A percentile compares a stretch with the other conserved stretches of the same genome.
Evolutionary conservation across 192 early-diverging fungal genomes (phyloP).

Genomic region (Cetraspora pellucida): DNA sequence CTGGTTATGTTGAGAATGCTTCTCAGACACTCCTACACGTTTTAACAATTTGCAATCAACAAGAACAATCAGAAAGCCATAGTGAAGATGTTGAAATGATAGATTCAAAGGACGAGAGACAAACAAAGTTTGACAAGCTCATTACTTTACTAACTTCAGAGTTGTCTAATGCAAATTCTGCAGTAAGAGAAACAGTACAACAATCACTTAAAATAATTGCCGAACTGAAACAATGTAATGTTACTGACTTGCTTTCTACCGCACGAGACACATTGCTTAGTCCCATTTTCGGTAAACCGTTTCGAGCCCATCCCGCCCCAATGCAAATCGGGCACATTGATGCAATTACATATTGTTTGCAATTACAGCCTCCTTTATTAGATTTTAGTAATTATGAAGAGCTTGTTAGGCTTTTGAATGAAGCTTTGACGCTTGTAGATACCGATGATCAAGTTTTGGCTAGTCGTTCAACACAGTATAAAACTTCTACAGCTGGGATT

Average conservation of each 20-base stretch:
- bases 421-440: slow-evolving; percentile 92
- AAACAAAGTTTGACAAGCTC: slow-evolving; percentile 74
- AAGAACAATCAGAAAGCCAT: slow-evolving; percentile 35
- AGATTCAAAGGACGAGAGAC: slow-evolving; percentile 40
- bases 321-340: slow-evolving; percentile 99
- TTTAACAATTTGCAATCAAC: slow-evolving; percentile 68
- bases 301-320: slow-evolving; percentile 90
- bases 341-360: slow-evolving; percentile 95
- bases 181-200: slow-evolving; percentile 89
- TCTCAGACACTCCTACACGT: slow-evolving; percentile 73
- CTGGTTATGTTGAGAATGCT: slow-evolving; percentile 72
- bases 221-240: slow-evolving; percentile 72
- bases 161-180: slow-evolving; percentile 85
- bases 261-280: slow-evolving; percentile 81
- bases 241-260: slow-evolving; percentile 83
- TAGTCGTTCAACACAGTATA: slow-evolving; percentile 78
- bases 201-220: slow-evolving; percentile 79
- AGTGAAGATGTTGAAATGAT: slow-evolving; percentile 51
- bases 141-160: slow-evolving; percentile 84
- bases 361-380: slow-evolving; percentile 83
- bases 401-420: slow-evolving; percentile 83
- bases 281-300: slow-evolving; percentile 96
- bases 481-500: slow-evolving; percentile 77
- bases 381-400: slow-evolving; percentile 81
- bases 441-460: slow-evolving; percentile 97